Conservation (phyloP, 495 filamentous ascomycete genomes). For the Lepidopterella palustris region DNA sequence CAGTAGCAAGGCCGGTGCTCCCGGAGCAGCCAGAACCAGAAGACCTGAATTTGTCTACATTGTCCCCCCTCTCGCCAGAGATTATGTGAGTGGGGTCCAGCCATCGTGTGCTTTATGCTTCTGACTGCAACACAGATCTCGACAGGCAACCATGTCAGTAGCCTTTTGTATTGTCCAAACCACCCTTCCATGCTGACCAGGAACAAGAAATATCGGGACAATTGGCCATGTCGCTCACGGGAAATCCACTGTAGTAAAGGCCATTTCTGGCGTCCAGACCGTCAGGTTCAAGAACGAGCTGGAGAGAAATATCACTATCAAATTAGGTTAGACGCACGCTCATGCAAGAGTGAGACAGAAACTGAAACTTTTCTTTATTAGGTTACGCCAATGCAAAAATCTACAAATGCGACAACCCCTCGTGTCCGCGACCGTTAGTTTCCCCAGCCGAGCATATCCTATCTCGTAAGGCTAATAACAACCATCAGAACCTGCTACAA, state of each 20-base stretch:
- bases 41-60: slow-evolving; percentile 66
- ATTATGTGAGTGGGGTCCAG: too few species aligned
- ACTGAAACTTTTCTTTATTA: too few species aligned
- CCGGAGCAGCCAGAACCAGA: slow-evolving; percentile 74
- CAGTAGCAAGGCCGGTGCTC: slow-evolving; percentile 59
- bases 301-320: slow-evolving; percentile 98
- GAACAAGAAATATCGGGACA: slow-evolving; percentile 97
- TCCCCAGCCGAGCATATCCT: too few species aligned
- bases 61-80: slow-evolving; percentile 85
- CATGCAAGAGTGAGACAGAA: too few species aligned
- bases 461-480: too few species aligned
- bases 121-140: too few species aligned
- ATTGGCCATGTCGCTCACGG: slow-evolving; percentile 99
- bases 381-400: slow-evolving; percentile 99
- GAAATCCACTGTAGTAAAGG: slow-evolving; percentile 97
- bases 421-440: slow-evolving; percentile 90
- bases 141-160: slow-evolving; percentile 98
- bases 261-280: slow-evolving; percentile 96
- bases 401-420: slow-evolving; percentile 92
- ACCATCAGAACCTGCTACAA: slow-evolving; percentile 92
- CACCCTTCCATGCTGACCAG: too few species aligned
- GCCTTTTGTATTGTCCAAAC: too few species aligned
- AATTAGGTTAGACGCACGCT: too few species aligned
- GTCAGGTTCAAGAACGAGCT: slow-evolving; percentile 99
- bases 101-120: too few species aligned